Conservation (phyloP, 2,329 filamentous ascomycete species). For the Scedosporium minutisporum region DNA sequence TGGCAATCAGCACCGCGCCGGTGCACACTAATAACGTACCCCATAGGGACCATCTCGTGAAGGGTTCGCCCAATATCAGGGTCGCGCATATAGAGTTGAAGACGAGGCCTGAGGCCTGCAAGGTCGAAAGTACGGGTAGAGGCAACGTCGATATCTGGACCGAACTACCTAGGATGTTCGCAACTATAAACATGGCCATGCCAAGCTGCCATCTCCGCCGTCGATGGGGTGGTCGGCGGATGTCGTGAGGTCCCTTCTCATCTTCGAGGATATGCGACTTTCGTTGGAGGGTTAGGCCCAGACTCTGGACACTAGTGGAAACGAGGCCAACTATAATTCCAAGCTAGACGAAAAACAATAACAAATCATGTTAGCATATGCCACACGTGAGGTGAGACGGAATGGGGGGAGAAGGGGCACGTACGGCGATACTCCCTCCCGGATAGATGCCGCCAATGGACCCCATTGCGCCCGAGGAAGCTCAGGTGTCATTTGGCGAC, state of each 20-base stretch:
- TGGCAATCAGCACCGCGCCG: slow-evolving; percentile 84
- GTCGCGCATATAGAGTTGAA: slow-evolving; percentile 99
- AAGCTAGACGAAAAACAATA: slow-evolving; percentile 44
- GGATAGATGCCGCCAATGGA: slow-evolving; percentile 59
- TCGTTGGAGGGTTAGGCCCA: slow-evolving; percentile 90
- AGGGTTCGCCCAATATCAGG: slow-evolving; percentile 83
- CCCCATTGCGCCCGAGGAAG: slow-evolving; percentile 6
- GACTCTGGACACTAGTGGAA: slow-evolving; percentile 88
- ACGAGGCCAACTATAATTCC: slow-evolving; percentile 88
- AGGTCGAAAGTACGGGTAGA: slow-evolving; percentile 83
- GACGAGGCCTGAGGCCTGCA: slow-evolving; percentile 91
- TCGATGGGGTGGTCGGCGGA: slow-evolving; percentile 77
- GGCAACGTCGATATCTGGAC: slow-evolving; percentile 97
- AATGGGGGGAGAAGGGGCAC: slow-evolving; percentile 18
- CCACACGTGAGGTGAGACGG: background rate
- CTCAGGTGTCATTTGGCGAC: slow-evolving; percentile 5
- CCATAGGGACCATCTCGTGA: slow-evolving; percentile 84
- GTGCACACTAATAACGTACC: slow-evolving; percentile 81
- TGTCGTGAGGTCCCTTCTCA: slow-evolving; percentile 72
- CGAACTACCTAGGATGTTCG: slow-evolving; percentile 88
- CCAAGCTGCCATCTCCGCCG: slow-evolving; percentile 91
- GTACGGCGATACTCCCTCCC: slow-evolving; percentile 65
- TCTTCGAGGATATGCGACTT: slow-evolving; percentile 98
- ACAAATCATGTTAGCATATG: slow-evolving; percentile 13
- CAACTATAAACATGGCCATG: slow-evolving; percentile 93